Evolutionary conservation across 2,329 filamentous ascomycete genomes (phyloP).

Genomic region (Ceratocystis ficicola): DNA sequence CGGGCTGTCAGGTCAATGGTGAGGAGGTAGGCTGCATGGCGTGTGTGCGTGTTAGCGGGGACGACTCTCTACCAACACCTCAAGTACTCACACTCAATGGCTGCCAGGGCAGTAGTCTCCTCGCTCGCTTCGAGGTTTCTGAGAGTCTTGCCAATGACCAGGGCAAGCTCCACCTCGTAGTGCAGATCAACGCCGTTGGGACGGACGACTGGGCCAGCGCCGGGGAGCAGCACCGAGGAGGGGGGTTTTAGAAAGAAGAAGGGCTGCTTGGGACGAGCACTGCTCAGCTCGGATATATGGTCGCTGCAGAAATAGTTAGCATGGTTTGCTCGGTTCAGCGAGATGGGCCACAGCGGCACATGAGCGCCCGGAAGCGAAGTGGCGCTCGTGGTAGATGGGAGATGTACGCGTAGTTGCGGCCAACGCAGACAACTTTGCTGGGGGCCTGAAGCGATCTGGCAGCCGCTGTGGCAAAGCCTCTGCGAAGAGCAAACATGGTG

Average conservation of each 20-base stretch:
- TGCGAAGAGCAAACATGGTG: slow-evolving; percentile 31
- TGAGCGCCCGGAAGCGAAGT: slow-evolving; percentile 20
- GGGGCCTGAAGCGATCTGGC: slow-evolving; percentile 41
- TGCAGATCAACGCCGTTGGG: slow-evolving; percentile 77
- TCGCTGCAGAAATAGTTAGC: slow-evolving; percentile 43
- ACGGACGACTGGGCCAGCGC: slow-evolving; percentile 65
- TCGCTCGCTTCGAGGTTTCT: slow-evolving; percentile 66
- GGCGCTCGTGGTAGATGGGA: slow-evolving; percentile 2
- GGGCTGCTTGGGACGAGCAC: slow-evolving; percentile 75
- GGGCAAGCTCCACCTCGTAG: slow-evolving; percentile 87
- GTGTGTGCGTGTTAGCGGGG: neutral
- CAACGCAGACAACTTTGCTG: slow-evolving; percentile 80
- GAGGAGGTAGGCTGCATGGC: slow-evolving; percentile 59
- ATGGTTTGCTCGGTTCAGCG: neutral
- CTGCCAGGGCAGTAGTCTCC: slow-evolving; percentile 61
- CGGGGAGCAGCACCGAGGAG: slow-evolving; percentile 69
- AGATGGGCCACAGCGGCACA: slow-evolving; percentile 14
- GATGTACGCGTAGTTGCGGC: slow-evolving; percentile 84
- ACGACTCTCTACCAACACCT: neutral
- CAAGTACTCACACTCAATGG: slow-evolving; percentile 56
- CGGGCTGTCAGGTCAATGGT: slow-evolving; percentile 96
- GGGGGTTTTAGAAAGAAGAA: slow-evolving; percentile 99
- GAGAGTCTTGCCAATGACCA: slow-evolving; percentile 73
- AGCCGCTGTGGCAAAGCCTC: slow-evolving; percentile 30
- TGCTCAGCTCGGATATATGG: slow-evolving; percentile 87